phyloP scores from a whole-genome alignment of 2,329 filamentous ascomycete genomes.

The Metarhizium rileyi region DNA sequence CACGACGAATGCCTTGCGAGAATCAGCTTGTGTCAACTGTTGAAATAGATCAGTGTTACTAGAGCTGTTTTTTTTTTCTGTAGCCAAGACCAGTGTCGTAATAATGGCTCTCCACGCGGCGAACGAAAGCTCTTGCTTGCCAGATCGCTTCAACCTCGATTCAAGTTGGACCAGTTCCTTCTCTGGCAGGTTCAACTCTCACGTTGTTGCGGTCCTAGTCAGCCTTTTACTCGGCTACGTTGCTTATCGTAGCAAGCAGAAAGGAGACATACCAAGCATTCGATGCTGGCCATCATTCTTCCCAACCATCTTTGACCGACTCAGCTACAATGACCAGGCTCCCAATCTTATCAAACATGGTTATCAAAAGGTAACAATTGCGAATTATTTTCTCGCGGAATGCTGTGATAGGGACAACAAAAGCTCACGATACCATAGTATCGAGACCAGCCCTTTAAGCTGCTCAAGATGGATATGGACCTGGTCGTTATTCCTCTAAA shows the following conservation, averaged over 20 bases:
- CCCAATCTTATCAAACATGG: conserved; percentile 5
- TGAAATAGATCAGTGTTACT: background rate
- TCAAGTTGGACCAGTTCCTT: background rate
- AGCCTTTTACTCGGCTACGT: background rate
- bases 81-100: background rate
- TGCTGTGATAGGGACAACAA: too few relatives aligned
- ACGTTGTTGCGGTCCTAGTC: background rate
- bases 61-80: background rate
- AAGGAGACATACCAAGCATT: conserved; percentile 4
- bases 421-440: background rate
- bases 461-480: conserved; percentile 12
- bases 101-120: background rate
- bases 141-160: background rate
- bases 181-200: background rate
- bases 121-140: background rate
- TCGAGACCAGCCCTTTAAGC: conserved; percentile 7
- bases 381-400: too few relatives aligned
- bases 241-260: background rate
- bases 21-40: too few relatives aligned
- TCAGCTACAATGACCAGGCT: conserved; percentile 9
- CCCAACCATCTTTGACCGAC: conserved; percentile 8
- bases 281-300: conserved; percentile 7
- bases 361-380: conserved; percentile 8
- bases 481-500: conserved; percentile 8
- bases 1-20: too few relatives aligned